Conservation (phyloP, 2,329 filamentous ascomycete species). For the Ophioceras dolichostomum region DNA sequence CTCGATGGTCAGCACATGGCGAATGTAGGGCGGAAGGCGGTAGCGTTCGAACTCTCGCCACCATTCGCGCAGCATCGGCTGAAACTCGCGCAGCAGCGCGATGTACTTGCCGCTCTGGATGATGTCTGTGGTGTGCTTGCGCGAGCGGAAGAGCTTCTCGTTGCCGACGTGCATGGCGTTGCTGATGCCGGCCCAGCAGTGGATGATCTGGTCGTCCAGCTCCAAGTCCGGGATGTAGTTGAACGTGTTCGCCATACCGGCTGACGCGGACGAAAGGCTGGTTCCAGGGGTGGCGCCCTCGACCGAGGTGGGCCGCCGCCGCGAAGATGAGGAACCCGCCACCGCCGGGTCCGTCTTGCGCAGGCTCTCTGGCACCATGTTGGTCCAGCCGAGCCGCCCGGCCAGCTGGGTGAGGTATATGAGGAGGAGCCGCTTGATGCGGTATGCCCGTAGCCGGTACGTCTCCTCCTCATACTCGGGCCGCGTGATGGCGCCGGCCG, state of each 20-base stretch:
- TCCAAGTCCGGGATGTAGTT: slow-evolving; percentile 56
- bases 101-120: slow-evolving; percentile 81
- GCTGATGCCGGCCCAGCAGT: slow-evolving; percentile 91
- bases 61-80: slow-evolving; percentile 69
- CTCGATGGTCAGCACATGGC: slow-evolving; percentile 79
- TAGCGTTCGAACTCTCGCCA: slow-evolving; percentile 72
- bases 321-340: slow-evolving; percentile 18
- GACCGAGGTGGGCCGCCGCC: slow-evolving; percentile 32
- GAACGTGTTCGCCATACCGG: slow-evolving; percentile 45
- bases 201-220: slow-evolving; percentile 57
- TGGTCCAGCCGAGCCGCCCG: slow-evolving; percentile 81
- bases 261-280: slow-evolving; percentile 35
- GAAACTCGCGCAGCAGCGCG: slow-evolving; percentile 67
- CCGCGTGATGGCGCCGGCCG: slow-evolving; percentile 43
- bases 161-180: slow-evolving; percentile 88
- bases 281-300: slow-evolving; percentile 51
- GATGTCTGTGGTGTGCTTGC: slow-evolving; percentile 77
- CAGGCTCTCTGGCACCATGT: slow-evolving; percentile 70
- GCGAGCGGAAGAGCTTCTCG: slow-evolving; percentile 74
- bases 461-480: slow-evolving; percentile 62
- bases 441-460: slow-evolving; percentile 64
- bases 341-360: slow-evolving; percentile 46
- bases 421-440: slow-evolving; percentile 75
- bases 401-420: slow-evolving; percentile 93
- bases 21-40: slow-evolving; percentile 50